Evolutionary conservation across 2,329 filamentous ascomycete species (phyloP).

Genomic region (Fusarium palustre): DNA sequence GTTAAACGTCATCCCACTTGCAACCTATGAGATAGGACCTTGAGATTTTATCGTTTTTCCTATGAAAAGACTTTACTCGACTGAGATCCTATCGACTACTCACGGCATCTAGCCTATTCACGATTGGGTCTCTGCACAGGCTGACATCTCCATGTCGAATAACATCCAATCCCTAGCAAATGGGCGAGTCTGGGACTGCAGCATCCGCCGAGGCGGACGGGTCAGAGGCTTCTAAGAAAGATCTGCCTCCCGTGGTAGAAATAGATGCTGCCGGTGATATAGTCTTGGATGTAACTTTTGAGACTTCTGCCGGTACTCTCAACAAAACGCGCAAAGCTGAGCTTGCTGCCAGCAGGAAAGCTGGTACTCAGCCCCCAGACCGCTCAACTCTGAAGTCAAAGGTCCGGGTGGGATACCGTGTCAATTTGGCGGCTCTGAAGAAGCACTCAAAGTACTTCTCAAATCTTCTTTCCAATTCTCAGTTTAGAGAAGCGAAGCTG

Average conservation of each 20-base stretch:
- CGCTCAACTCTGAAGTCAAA: constrained; percentile 53
- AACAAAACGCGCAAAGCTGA: constrained; percentile 57
- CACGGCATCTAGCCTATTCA: constrained; percentile 10
- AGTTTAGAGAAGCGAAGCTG: constrained; percentile 71
- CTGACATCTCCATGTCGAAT: constrained; percentile 45
- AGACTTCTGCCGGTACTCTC: constrained; percentile 66
- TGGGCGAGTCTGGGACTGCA: constrained; percentile 50
- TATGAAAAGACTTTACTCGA: constrained; percentile 17
- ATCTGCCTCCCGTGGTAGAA: constrained; percentile 56
- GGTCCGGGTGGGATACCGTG: constrained; percentile 66
- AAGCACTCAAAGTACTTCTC: constrained; percentile 76
- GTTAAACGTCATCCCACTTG: constrained; percentile 31
- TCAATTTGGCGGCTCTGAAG: constrained; percentile 67
- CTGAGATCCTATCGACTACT: constrained; percentile 13
- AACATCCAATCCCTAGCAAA: constrained; percentile 37
- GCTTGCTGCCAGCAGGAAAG: constrained; percentile 49
- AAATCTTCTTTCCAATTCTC: constrained; percentile 70
- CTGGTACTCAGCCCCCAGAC: constrained; percentile 41
- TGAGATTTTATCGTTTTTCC: constrained; percentile 31
- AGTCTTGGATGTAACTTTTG: constrained; percentile 74
- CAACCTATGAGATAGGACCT: constrained; percentile 10
- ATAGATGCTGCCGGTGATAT: constrained; percentile 72
- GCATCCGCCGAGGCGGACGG: constrained; percentile 49
- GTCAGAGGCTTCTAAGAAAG: constrained; percentile 45
- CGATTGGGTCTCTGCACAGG: constrained; percentile 19